Conservation (phyloP, 495 filamentous ascomycete genomes). For the Trichoderma reesei region DNA sequence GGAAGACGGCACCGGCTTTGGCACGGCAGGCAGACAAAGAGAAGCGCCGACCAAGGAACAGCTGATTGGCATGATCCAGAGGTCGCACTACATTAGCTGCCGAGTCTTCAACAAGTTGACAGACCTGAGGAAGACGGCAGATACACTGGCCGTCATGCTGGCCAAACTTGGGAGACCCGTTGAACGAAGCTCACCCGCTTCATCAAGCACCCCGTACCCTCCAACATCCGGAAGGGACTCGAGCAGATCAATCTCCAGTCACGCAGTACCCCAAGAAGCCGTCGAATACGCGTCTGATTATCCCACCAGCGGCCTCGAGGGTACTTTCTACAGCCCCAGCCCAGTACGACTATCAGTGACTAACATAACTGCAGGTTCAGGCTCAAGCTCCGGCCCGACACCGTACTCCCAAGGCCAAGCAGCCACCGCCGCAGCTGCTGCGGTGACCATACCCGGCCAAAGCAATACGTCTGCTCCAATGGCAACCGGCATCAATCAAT, state of each 20-base stretch:
- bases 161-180: constrained; percentile 10
- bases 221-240: not conserved
- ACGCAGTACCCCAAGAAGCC: not conserved
- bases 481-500: not conserved
- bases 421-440: not conserved
- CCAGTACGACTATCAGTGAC: not conserved
- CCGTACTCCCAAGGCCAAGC: not conserved
- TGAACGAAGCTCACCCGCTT: not conserved
- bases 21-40: constrained; percentile 18
- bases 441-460: not conserved
- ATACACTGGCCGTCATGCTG: constrained; percentile 19
- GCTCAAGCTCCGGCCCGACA: not conserved
- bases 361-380: not conserved
- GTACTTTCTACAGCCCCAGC: not conserved
- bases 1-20: constrained; percentile 17
- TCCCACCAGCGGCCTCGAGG: not conserved
- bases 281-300: not conserved
- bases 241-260: not conserved
- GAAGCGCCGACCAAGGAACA: constrained; percentile 19
- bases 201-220: not conserved
- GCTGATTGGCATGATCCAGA: constrained; percentile 20
- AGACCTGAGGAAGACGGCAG: constrained; percentile 18
- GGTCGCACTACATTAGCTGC: constrained; percentile 25
- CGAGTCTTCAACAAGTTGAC: constrained; percentile 13
- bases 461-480: not conserved